Conservation (phyloP, 1,139 yeast species). For the Pichia sp. region DNA sequence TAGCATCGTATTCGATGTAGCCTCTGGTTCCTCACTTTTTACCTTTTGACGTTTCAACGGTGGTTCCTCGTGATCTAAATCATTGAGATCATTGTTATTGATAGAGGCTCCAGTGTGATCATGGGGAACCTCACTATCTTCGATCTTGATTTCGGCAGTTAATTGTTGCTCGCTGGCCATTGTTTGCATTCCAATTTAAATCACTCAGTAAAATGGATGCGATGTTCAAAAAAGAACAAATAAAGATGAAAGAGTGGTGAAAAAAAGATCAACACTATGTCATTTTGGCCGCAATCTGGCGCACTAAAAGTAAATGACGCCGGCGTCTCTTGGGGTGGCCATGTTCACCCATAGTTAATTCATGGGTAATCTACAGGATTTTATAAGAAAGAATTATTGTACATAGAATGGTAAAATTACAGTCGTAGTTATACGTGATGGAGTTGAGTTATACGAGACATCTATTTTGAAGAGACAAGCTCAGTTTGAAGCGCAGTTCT, state of each 20-base stretch:
- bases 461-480: background rate
- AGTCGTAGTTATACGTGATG: background rate
- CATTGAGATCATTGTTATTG: background rate
- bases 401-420: background rate
- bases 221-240: background rate
- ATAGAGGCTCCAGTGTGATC: background rate
- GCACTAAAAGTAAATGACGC: background rate
- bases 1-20: background rate
- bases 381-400: background rate
- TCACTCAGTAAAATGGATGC: too few relatives aligned
- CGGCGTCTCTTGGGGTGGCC: too few relatives aligned
- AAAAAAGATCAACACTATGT: background rate
- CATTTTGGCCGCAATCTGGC: background rate
- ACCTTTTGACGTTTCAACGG: slow-evolving; percentile 9
- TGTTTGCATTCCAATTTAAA: background rate
- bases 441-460: background rate
- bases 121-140: background rate
- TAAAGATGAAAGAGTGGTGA: background rate
- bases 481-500: slow-evolving; percentile 25
- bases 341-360: background rate
- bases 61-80: slow-evolving; percentile 6
- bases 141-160: background rate
- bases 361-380: background rate
- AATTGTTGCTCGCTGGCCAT: background rate
- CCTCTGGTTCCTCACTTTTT: background rate